Percentiles rank a stretch among this genome's conserved stretches.
Evolutionary conservation across 148 eudicot genomes (phyloP).

Genomic region (Polygonum aviculare): DNA sequence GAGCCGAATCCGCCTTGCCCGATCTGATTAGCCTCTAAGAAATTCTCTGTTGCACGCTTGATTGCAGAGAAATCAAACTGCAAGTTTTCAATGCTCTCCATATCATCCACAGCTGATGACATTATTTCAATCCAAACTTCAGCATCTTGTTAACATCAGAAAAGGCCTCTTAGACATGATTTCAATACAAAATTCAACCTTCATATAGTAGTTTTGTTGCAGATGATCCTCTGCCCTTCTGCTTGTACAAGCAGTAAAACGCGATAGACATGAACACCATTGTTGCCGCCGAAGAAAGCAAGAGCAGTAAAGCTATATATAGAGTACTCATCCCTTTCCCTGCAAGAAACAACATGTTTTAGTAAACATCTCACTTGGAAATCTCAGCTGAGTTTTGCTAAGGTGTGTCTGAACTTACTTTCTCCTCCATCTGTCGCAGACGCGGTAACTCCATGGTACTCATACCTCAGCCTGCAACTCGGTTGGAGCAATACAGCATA

Average conservation of each 20-base stretch:
- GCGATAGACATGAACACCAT: not conserved
- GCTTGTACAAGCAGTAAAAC: slow-evolving; percentile 1
- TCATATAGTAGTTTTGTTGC: not conserved
- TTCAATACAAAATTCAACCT: not conserved
- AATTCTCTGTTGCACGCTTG: slow-evolving; percentile 4
- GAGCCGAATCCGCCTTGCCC: slow-evolving; percentile 9
- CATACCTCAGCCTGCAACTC: slow-evolving; percentile 4
- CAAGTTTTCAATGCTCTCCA: slow-evolving; percentile 8
- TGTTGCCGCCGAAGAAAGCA: slow-evolving; percentile 1
- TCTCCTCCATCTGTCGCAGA: not conserved
- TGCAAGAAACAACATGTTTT: not conserved
- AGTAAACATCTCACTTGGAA: not conserved
- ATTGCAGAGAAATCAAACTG: slow-evolving; percentile 7
- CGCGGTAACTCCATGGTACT: not conserved
- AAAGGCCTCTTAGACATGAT: not conserved
- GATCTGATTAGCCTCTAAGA: not conserved
- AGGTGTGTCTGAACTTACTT: not conserved
- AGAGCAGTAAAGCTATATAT: not conserved
- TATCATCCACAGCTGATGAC: slow-evolving; percentile 1
- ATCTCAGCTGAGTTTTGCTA: not conserved
- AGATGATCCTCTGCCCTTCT: not conserved
- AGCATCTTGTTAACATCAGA: not conserved
- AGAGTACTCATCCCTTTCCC: slow-evolving; percentile 1
- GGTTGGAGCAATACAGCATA: slow-evolving; percentile 8
- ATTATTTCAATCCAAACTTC: not conserved